phyloP scores from a whole-genome alignment of 2,329 filamentous ascomycete species.

The Juglanconis oblonga region DNA sequence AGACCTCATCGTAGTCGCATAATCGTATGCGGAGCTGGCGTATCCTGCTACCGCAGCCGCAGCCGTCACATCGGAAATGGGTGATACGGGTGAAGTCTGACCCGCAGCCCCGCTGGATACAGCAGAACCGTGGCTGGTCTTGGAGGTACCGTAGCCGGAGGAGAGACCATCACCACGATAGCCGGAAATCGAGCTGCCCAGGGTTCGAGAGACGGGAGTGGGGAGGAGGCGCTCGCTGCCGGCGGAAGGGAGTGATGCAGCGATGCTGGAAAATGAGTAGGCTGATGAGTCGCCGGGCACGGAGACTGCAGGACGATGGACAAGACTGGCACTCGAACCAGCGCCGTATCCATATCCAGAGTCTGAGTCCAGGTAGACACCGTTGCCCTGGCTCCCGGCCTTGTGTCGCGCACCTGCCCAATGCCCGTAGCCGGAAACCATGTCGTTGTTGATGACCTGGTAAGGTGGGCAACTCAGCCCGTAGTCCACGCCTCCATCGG shows the following conservation, averaged over 20 bases:
- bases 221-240: conserved; percentile 32
- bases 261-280: conserved; percentile 40
- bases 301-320: conserved; percentile 31
- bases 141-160: conserved; percentile 15
- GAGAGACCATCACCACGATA: conserved; percentile 29
- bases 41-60: conserved; percentile 11
- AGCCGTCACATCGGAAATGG: conserved; percentile 26
- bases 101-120: conserved; percentile 17
- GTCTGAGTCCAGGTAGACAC: conserved; percentile 35
- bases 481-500: conserved; percentile 38
- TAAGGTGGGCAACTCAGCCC: conserved; percentile 31
- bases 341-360: conserved; percentile 30
- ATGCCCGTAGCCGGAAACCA: conserved; percentile 29
- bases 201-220: conserved; percentile 30
- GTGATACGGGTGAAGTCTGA: conserved; percentile 21
- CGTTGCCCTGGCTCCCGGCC: conserved; percentile 14
- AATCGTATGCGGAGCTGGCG: conserved; percentile 12
- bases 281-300: conserved; percentile 29
- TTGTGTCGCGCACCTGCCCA: conserved; percentile 16
- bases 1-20: conserved; percentile 17
- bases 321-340: conserved; percentile 25
- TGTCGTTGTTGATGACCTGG: conserved; percentile 32
- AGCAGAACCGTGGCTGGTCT: conserved; percentile 16
- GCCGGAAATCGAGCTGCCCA: conserved; percentile 24
- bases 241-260: conserved; percentile 36